These are phyloP conservation scores for Camelina sativa DNA, from an alignment of 345 rosid genomes.

Conservation along the genomic window DNA sequence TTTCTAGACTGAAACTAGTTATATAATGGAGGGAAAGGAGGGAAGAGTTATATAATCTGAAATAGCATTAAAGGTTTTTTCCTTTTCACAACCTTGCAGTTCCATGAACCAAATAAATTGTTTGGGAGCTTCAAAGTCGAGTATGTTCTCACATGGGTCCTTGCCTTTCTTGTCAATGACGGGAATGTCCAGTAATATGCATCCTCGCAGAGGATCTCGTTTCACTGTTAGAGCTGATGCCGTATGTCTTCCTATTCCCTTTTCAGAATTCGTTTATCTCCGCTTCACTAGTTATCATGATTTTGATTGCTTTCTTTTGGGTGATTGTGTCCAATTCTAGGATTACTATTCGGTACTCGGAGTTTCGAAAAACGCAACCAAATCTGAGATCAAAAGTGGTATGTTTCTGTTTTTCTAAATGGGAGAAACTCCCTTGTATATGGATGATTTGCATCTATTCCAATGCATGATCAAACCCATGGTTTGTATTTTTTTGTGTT, in stretches of 20 bases:
- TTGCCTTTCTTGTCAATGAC: constrained; percentile 52
- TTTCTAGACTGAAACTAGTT: neutral
- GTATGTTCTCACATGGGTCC: constrained; percentile 64
- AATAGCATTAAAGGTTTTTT: constrained; percentile 7
- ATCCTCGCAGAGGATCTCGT: constrained; percentile 56
- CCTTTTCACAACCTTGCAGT: constrained; percentile 45
- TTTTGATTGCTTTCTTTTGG: neutral
- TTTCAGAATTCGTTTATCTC: neutral
- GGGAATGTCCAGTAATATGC: constrained; percentile 54
- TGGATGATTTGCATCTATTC: constrained; percentile 9
- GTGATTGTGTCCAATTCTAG: constrained; percentile 44
- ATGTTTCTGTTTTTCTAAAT: constrained; percentile 30
- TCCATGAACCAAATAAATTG: constrained; percentile 50
- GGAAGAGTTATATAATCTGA: neutral
- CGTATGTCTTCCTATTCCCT: constrained; percentile 54
- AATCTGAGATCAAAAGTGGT: constrained; percentile 95
- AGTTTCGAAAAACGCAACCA: constrained; percentile 87
- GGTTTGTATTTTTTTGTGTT: neutral
- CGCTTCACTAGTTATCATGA: neutral
- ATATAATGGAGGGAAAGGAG: too few species aligned
- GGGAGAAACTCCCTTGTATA: neutral
- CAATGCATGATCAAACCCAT: neutral
- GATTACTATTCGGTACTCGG: constrained; percentile 92
- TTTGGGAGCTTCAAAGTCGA: constrained; percentile 64
- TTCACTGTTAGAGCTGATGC: constrained; percentile 80